These are phyloP conservation scores for Sporobolomyces pararoseus DNA, from an alignment of 768 basidiomycete genomes.

Conservation along the genomic window DNA sequence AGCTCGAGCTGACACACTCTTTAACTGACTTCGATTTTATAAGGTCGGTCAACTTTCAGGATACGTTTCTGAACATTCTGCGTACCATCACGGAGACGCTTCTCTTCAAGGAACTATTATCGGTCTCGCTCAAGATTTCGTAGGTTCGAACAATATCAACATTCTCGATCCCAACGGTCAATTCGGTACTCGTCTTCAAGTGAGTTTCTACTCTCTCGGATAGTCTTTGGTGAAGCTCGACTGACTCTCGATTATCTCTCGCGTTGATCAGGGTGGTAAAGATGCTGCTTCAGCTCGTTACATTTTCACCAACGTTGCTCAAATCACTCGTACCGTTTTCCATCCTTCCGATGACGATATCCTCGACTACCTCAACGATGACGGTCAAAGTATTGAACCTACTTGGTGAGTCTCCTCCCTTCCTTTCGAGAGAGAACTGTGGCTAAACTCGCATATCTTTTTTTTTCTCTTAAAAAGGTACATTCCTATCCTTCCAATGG, in stretches of 20 bases:
- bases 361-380: constrained; percentile 79
- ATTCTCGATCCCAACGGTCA: constrained; percentile 83
- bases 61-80: constrained; percentile 87
- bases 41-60: constrained; percentile 92
- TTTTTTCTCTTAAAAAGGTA: no score
- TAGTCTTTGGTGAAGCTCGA: no score
- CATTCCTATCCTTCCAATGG: constrained; percentile 79
- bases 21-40: background rate
- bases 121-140: constrained; percentile 86
- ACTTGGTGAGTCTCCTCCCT: constrained; percentile 56
- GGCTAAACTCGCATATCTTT: no score
- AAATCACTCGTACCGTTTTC: constrained; percentile 72
- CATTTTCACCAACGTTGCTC: constrained; percentile 76
- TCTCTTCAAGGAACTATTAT: constrained; percentile 85
- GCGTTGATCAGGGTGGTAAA: constrained; percentile 69
- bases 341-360: constrained; percentile 79
- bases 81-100: constrained; percentile 93
- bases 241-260: background rate
- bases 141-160: constrained; percentile 93
- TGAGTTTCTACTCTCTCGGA: constrained; percentile 28
- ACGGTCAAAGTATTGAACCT: constrained; percentile 80
- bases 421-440: background rate
- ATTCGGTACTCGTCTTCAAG: constrained; percentile 74
- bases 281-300: constrained; percentile 96
- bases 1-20: background rate